These are phyloP conservation scores for Cryptosporidium ryanae DNA, from an alignment of 169 alveolate species.

Conservation along the genomic window DNA sequence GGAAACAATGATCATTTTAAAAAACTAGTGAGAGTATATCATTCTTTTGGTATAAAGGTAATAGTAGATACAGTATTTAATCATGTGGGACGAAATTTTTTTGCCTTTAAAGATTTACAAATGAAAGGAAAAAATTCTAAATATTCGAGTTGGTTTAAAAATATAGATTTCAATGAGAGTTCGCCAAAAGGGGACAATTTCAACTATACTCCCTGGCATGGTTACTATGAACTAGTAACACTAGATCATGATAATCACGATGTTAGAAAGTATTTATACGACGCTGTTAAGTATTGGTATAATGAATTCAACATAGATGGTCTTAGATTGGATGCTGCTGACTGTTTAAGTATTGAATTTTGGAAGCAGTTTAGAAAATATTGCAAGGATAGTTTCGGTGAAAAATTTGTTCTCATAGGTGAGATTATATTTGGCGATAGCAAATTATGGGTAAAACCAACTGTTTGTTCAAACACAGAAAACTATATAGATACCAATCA, in stretches of 20 bases:
- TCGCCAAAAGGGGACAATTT: slow-evolving; percentile 66
- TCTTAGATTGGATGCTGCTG: slow-evolving; percentile 67
- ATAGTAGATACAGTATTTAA: slow-evolving; percentile 62
- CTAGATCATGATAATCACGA: slow-evolving; percentile 24
- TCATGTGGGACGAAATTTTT: slow-evolving; percentile 61
- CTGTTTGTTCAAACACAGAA: background rate
- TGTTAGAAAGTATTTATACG: slow-evolving; percentile 55
- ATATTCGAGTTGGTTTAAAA: slow-evolving; percentile 61
- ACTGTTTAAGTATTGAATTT: slow-evolving; percentile 40
- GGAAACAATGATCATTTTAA: slow-evolving; percentile 46
- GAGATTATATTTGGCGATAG: slow-evolving; percentile 50
- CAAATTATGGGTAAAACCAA: slow-evolving; percentile 48
- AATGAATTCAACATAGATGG: slow-evolving; percentile 59
- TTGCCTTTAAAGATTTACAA: slow-evolving; percentile 51
- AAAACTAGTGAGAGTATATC: slow-evolving; percentile 22
- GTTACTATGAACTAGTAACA: slow-evolving; percentile 52
- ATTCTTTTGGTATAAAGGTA: slow-evolving; percentile 57
- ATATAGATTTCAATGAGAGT: slow-evolving; percentile 28
- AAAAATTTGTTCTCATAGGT: slow-evolving; percentile 46
- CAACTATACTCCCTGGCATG: slow-evolving; percentile 62
- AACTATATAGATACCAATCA: background rate
- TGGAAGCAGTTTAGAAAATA: slow-evolving; percentile 51
- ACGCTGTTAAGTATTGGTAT: slow-evolving; percentile 59
- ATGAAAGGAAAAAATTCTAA: slow-evolving; percentile 35
- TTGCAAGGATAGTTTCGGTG: slow-evolving; percentile 57